phyloP scores from a whole-genome alignment of 129 eudicot genomes.

The Escallonia herrerae region DNA sequence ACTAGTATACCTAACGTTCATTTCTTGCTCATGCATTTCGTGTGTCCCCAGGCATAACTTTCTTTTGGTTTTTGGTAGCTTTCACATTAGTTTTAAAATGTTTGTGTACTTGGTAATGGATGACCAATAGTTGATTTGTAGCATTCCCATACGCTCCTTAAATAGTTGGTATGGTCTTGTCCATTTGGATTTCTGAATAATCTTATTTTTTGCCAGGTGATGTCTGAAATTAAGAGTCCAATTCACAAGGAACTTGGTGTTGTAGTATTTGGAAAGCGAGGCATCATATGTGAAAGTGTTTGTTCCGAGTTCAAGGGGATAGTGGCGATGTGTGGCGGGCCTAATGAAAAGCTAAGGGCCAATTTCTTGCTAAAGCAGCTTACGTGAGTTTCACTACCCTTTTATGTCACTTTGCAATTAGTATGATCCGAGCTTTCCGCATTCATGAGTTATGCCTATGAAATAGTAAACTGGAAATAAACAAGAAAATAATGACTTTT shows the following conservation, averaged over 20 bases:
- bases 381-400: slow-evolving; percentile 25
- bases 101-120: background rate
- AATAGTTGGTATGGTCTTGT: background rate
- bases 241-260: slow-evolving; percentile 49
- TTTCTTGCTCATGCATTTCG: no score
- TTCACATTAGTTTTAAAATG: background rate
- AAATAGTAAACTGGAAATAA: no score
- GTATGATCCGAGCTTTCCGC: no score
- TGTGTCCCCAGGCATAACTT: no score
- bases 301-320: slow-evolving; percentile 64
- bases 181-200: background rate
- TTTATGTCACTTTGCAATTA: background rate
- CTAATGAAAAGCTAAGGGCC: slow-evolving; percentile 69
- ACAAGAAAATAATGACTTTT: no score
- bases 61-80: background rate
- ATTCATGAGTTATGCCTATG: no score
- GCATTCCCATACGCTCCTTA: background rate
- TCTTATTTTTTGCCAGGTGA: slow-evolving; percentile 26
- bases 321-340: slow-evolving; percentile 88
- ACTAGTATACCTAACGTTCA: no score
- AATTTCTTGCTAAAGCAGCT: slow-evolving; percentile 37
- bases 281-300: slow-evolving; percentile 67
- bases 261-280: slow-evolving; percentile 47
- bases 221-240: slow-evolving; percentile 60
- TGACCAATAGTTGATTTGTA: background rate